Evolutionary conservation across 257 asterid genomes (phyloP), one percentile per base, ranked within the genome.

Genomic region (Linaria vulgaris): DNA sequence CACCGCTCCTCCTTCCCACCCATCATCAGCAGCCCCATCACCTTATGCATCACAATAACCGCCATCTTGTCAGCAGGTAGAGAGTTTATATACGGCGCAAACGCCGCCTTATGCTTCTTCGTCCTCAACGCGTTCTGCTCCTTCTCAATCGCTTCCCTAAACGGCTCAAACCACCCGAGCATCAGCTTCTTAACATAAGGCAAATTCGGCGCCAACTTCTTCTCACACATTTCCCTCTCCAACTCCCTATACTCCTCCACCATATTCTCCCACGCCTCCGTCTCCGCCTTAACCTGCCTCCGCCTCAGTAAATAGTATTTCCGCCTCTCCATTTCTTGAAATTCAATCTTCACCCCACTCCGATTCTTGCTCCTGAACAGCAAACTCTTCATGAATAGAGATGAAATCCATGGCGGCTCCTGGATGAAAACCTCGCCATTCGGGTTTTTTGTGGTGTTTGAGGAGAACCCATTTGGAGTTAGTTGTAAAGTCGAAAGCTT

Each of bases 1-100:
- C 83, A 75, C 82, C 88, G 82, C 24, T 79, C 81, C 57, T 87
- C 95, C 76, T 82, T 82, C 20, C 85, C 96, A 25, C 94, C 92
- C 95, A 82, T 83, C 98, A 92, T 88, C 83, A 92, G 61, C 71
- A 88, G 72, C 61, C 82, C 95, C 98, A 92, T 88, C 21, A 92
- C 61, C 69, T 85, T 89, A 74, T 92, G 98, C 97, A 92, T 85
- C 73, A 92, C 98, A 59, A 92, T 92, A 2, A 92, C 87, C 19
- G 98, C 97, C 83, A 92, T 82, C 70, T 89, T 92, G 54, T 89
- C 98, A 11, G 98, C 95, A 0, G 98, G 96, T 68, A 92, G 74
- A 2, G 85, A 72, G 41, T 85, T 88, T 43, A 92, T 71, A 63
- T 51, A 74, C 9, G 97, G 98, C 4, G 97, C 81, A 66, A 72